Evolutionary conservation across 2,329 filamentous ascomycete genomes (phyloP).

Genomic region (Colletotrichum sidae): DNA sequence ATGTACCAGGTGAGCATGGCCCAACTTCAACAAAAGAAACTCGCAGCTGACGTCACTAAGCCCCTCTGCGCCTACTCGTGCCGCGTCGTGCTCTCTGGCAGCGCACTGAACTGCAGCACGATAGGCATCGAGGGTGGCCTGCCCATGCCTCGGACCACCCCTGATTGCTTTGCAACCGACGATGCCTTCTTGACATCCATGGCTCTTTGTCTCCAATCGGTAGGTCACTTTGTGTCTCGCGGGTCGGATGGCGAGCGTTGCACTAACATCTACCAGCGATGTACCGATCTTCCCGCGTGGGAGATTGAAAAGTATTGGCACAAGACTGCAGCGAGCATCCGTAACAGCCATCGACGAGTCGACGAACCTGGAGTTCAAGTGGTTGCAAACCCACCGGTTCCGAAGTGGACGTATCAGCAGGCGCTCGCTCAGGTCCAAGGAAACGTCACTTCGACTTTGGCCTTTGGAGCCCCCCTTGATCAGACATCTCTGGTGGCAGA

Average conservation of each 20-base stretch:
- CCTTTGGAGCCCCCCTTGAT: constrained; percentile 40
- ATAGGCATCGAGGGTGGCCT: constrained; percentile 35
- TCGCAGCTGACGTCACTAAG: not conserved
- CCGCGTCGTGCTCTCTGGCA: constrained; percentile 44
- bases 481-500: constrained; percentile 46
- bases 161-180: constrained; percentile 45
- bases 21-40: too few relatives aligned
- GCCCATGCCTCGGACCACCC: constrained; percentile 24
- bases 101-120: constrained; percentile 42
- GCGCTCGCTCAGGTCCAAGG: constrained; percentile 2
- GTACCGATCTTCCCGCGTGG: constrained; percentile 44
- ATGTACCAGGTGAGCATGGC: constrained; percentile 46
- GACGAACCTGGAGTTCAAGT: too few relatives aligned
- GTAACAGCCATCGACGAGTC: too few relatives aligned
- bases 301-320: constrained; percentile 41
- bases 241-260: not conserved
- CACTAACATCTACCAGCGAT: constrained; percentile 42
- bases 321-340: too few relatives aligned
- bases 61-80: constrained; percentile 49
- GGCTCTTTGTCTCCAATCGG: constrained; percentile 49
- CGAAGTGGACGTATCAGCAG: not conserved
- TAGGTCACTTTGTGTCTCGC: constrained; percentile 39
- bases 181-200: constrained; percentile 46
- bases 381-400: too few relatives aligned
- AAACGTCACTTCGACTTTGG: not conserved